These are phyloP conservation scores for Rhodomyrtus tomentosa DNA, from an alignment of 345 rosid genomes.

Conservation along the genomic window DNA sequence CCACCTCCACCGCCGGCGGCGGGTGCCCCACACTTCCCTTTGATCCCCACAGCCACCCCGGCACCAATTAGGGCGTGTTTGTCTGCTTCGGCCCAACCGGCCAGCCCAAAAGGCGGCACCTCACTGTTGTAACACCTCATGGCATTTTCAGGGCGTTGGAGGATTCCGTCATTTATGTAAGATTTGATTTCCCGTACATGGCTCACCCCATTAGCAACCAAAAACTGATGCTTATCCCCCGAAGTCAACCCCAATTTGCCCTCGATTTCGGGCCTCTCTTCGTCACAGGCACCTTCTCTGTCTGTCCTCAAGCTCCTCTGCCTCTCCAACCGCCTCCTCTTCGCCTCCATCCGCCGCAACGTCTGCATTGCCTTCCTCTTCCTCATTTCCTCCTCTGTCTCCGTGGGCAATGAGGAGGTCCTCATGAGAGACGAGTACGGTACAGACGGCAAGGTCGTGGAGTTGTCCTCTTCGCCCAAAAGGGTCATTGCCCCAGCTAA, in stretches of 20 bases:
- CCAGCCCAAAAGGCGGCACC: conserved; percentile 22
- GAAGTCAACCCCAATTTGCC: conserved; percentile 6
- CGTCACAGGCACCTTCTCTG: conserved; percentile 14
- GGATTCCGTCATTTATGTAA: background rate
- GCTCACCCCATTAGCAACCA: conserved; percentile 1
- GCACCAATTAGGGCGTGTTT: background rate
- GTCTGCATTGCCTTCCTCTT: conserved; percentile 83
- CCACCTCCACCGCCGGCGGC: conserved; percentile 10
- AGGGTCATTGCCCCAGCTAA: conserved; percentile 40
- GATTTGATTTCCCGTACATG: background rate
- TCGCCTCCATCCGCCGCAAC: conserved; percentile 75
- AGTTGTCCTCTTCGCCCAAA: conserved; percentile 12
- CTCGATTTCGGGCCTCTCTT: conserved; percentile 19
- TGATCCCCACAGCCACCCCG: background rate
- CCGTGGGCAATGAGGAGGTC: conserved; percentile 77
- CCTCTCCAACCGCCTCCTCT: conserved; percentile 75
- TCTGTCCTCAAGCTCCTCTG: conserved; percentile 35
- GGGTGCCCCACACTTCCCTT: conserved; percentile 5
- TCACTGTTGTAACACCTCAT: background rate
- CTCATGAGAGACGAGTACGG: conserved; percentile 43
- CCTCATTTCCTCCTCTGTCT: conserved; percentile 89
- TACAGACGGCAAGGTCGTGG: conserved; percentile 10
- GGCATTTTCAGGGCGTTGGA: background rate
- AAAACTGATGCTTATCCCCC: background rate
- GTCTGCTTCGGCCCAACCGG: conserved; percentile 24